These are phyloP conservation scores for Metarhizium album DNA, from an alignment of 2,329 filamentous ascomycete genomes.

Conservation along the genomic window DNA sequence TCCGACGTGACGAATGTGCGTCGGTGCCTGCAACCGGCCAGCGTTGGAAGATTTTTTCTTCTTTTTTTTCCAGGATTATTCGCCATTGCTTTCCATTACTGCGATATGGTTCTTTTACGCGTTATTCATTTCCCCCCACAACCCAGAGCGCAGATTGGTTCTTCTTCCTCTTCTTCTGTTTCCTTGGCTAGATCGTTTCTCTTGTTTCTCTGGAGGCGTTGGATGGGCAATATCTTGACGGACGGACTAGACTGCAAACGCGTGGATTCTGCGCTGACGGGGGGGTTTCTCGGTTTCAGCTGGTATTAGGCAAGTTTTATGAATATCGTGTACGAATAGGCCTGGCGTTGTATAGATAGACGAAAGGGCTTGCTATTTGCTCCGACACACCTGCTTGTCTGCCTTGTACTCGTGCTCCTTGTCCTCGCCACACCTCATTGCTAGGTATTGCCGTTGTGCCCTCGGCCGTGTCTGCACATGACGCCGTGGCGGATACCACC, in stretches of 20 bases:
- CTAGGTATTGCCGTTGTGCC: too few relatives aligned
- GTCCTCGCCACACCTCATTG: too few relatives aligned
- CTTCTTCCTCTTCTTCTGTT: neutral
- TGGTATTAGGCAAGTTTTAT: constrained; percentile 8
- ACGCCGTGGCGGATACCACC: too few relatives aligned
- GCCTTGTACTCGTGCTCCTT: too few relatives aligned
- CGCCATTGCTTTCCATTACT: too few relatives aligned
- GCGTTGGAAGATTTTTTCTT: neutral
- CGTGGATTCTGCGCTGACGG: neutral
- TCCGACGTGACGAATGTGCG: too few relatives aligned
- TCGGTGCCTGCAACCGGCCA: too few relatives aligned
- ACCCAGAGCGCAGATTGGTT: too few relatives aligned
- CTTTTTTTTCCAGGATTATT: neutral
- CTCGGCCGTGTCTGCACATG: too few relatives aligned
- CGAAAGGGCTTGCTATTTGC: neutral
- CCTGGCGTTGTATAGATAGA: constrained; percentile 20
- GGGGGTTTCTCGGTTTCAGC: too few relatives aligned
- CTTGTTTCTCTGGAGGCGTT: neutral
- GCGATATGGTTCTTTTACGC: neutral
- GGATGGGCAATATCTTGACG: constrained; percentile 2
- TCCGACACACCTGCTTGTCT: too few relatives aligned
- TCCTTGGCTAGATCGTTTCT: constrained; percentile 7
- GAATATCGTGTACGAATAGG: constrained; percentile 16
- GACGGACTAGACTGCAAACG: constrained; percentile 3
- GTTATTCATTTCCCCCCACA: neutral